These are phyloP conservation scores for Eucalyptus marginata DNA, from an alignment of 345 rosid genomes.

Conservation along the genomic window DNA sequence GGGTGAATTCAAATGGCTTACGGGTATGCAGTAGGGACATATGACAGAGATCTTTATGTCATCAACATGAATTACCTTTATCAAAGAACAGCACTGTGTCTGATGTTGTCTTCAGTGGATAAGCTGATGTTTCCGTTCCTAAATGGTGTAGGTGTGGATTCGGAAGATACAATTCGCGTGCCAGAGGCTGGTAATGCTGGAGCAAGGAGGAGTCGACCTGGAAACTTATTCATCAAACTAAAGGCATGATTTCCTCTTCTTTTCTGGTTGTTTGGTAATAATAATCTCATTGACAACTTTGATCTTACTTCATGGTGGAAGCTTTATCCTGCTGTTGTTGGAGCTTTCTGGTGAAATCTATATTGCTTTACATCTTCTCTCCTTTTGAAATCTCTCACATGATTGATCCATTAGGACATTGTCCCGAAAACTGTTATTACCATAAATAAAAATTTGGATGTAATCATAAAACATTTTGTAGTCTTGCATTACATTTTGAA, in stretches of 20 bases:
- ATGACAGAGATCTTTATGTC: background rate
- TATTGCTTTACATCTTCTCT: background rate
- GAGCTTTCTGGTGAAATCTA: background rate
- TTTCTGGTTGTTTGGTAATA: background rate
- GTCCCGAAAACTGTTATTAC: background rate
- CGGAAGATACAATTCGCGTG: constrained; percentile 69
- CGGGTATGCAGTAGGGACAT: background rate
- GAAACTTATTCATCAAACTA: constrained; percentile 61
- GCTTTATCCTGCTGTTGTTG: background rate
- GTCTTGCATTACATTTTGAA: background rate
- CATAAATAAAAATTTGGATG: background rate
- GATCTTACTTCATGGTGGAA: background rate
- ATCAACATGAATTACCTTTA: background rate
- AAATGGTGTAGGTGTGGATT: constrained; percentile 60
- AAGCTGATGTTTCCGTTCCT: background rate
- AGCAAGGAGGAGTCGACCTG: constrained; percentile 47
- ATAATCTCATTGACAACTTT: background rate
- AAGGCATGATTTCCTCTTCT: constrained; percentile 33
- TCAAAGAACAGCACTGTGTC: background rate
- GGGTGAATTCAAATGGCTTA: background rate
- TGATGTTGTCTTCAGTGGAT: background rate
- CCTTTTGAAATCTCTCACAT: background rate
- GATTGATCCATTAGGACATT: background rate
- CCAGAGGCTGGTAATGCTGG: constrained; percentile 63
- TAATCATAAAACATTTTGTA: background rate